Conservation (phyloP, 208 protist species). For the Trichomonas gallinae region DNA sequence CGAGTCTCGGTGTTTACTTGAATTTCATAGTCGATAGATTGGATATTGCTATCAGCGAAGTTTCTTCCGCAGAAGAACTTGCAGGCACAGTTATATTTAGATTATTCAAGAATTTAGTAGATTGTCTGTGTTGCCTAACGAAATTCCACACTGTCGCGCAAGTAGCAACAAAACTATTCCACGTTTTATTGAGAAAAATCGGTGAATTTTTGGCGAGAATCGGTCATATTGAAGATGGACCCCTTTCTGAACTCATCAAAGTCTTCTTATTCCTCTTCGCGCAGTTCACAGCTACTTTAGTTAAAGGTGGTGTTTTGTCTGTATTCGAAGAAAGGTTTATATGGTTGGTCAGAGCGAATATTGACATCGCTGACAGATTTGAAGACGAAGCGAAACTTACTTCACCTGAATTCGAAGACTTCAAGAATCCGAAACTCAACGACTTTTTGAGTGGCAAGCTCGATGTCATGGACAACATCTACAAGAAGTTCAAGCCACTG, state of each 20-base stretch:
- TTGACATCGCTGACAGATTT: background rate
- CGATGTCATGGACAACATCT: background rate
- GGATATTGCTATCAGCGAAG: background rate
- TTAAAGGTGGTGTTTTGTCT: background rate
- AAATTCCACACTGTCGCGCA: background rate
- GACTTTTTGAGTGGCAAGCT: background rate
- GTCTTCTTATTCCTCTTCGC: background rate
- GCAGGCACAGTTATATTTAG: background rate
- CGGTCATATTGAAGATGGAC: background rate
- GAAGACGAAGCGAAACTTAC: too few relatives aligned
- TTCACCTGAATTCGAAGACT: background rate
- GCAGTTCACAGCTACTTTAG: background rate
- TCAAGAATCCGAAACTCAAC: background rate
- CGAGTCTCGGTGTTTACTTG: background rate
- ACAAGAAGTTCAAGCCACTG: background rate
- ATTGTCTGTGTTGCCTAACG: background rate
- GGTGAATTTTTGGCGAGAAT: background rate
- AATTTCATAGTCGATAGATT: background rate
- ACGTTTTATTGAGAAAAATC: background rate
- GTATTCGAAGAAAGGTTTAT: background rate
- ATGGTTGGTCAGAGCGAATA: background rate
- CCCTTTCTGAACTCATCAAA: background rate
- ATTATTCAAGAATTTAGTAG: background rate
- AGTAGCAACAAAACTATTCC: background rate
- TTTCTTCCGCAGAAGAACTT: background rate